A percentile compares a stretch with the other conserved stretches of the same genome.
Evolutionary conservation across 257 asterid species (phyloP).

Genomic region (Solanum chmielewskii): DNA sequence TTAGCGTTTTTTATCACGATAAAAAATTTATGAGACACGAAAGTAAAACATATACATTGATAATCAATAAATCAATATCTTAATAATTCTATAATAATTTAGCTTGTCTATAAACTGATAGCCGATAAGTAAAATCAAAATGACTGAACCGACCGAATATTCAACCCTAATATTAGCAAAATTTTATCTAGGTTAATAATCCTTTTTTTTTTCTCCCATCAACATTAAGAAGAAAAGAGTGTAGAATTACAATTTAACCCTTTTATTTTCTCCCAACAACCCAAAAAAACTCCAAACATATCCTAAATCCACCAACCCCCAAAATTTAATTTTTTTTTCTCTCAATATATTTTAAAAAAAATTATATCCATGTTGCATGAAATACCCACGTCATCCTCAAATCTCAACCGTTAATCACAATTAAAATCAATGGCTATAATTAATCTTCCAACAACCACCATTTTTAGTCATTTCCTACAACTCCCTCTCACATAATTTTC

Average conservation of each 20-base stretch:
- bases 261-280: background rate
- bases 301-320: background rate
- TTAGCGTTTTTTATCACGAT: background rate
- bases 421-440: conserved; percentile 17
- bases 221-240: background rate
- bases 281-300: background rate
- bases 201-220: background rate
- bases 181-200: background rate
- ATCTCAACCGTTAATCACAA: conserved; percentile 15
- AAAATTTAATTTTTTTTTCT: background rate
- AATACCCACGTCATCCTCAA: conserved; percentile 13
- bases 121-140: no score
- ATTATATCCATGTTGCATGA: background rate
- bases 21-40: background rate
- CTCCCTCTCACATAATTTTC: background rate
- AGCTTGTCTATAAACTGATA: no score
- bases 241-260: background rate
- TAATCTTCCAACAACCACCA: conserved; percentile 44
- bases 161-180: background rate
- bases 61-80: no score
- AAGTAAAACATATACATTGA: no score
- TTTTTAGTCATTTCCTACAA: background rate
- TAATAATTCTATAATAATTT: no score
- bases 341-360: background rate
- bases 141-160: no score